Conservation (phyloP, 2,329 filamentous ascomycete genomes). For the Colletotrichum horii region DNA sequence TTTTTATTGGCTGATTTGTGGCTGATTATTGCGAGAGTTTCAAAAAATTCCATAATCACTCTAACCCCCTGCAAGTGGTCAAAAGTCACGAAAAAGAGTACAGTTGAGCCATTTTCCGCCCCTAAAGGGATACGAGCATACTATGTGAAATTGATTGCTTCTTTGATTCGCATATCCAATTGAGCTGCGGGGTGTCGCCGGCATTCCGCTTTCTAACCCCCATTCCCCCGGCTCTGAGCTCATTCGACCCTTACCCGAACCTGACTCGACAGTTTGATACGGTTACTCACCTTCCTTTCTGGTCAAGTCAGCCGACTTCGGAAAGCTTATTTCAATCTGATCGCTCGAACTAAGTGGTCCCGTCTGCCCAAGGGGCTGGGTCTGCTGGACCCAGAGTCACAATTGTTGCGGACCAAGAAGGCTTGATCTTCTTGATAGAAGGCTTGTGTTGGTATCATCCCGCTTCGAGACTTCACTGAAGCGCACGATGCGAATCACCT, state of each 20-base stretch:
- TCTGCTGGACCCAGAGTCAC: background rate
- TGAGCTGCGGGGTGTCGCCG: background rate
- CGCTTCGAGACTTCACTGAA: background rate
- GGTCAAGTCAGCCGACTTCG: background rate
- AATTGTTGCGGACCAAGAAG: background rate
- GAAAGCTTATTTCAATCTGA: conserved; percentile 1
- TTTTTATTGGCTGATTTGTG: too few species aligned
- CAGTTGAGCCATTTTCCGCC: too few species aligned
- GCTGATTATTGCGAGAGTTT: too few species aligned
- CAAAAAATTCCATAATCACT: too few species aligned
- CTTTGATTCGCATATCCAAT: background rate
- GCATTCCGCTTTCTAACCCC: background rate
- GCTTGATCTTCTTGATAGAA: background rate
- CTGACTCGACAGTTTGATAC: background rate
- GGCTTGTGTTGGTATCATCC: background rate
- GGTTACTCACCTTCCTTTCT: background rate
- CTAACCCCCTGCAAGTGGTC: too few species aligned
- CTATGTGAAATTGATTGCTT: background rate
- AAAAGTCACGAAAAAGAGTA: too few species aligned
- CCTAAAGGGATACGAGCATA: background rate
- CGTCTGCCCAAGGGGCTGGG: background rate
- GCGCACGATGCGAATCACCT: background rate
- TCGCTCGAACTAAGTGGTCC: background rate
- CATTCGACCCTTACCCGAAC: background rate
- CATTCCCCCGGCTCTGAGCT: background rate